These are phyloP conservation scores for Lentinula boryana DNA, from an alignment of 768 basidiomycete genomes.

Conservation along the genomic window DNA sequence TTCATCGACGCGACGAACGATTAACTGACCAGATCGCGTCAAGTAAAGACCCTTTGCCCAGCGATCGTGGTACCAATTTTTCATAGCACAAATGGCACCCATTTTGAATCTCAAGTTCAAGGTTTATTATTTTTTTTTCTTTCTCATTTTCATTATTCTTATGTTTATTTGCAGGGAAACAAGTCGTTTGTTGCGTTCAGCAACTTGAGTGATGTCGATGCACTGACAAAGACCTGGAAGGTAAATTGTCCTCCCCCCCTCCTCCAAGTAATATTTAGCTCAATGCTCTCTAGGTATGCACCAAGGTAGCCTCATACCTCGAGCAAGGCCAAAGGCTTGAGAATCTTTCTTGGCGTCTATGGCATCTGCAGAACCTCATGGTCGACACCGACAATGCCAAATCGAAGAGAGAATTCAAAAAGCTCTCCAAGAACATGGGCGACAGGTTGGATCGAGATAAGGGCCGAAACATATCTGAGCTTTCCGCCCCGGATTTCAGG, in stretches of 20 bases:
- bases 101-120: slow-evolving; percentile 87
- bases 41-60: neutral
- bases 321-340: slow-evolving; percentile 89
- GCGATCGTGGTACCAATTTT: neutral
- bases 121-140: slow-evolving; percentile 27
- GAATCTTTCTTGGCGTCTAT: slow-evolving; percentile 89
- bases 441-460: slow-evolving; percentile 93
- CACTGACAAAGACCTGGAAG: slow-evolving; percentile 90
- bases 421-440: slow-evolving; percentile 82
- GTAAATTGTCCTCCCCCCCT: slow-evolving; percentile 27
- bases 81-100: slow-evolving; percentile 54
- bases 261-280: slow-evolving; percentile 3
- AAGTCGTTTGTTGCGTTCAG: slow-evolving; percentile 93
- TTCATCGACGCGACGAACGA: too few species aligned
- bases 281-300: slow-evolving; percentile 57
- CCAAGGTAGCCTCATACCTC: slow-evolving; percentile 85
- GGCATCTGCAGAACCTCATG: slow-evolving; percentile 89
- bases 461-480: slow-evolving; percentile 81
- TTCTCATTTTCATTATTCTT: slow-evolving; percentile 8
- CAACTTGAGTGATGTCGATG: slow-evolving; percentile 79
- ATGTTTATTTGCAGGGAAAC: slow-evolving; percentile 61
- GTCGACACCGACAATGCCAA: slow-evolving; percentile 88
- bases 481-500: slow-evolving; percentile 78
- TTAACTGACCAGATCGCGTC: too few species aligned
- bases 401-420: slow-evolving; percentile 86